A percentile compares a stretch with the other conserved stretches of the same genome.
These are phyloP conservation scores for Calonectria honghensis DNA, from an alignment of 2,329 filamentous ascomycete genomes.

Conservation along the genomic window DNA sequence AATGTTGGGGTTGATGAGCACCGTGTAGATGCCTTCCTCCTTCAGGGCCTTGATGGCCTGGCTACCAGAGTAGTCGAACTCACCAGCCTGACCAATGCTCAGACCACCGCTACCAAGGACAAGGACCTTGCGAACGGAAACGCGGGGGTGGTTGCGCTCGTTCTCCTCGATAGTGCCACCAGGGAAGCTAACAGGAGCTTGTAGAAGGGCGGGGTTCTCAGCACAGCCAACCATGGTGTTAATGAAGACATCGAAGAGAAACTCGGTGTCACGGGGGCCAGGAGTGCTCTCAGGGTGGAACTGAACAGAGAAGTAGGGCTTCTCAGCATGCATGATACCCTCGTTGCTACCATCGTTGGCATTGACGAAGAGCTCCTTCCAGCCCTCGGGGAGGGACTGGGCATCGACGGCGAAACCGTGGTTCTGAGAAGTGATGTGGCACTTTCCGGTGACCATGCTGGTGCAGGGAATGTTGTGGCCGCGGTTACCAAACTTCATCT, in stretches of 20 bases:
- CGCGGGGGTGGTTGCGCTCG: conserved; percentile 82
- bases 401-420: conserved; percentile 97
- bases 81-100: conserved; percentile 97
- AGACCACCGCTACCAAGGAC: conserved; percentile 96
- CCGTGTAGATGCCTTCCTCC: conserved; percentile 97
- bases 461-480: conserved; percentile 99
- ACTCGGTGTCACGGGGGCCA: conserved; percentile 96
- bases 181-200: conserved; percentile 87
- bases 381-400: conserved; percentile 82
- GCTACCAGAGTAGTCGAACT: conserved; percentile 98
- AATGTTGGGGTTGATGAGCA: conserved; percentile 99
- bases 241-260: conserved; percentile 97
- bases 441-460: conserved; percentile 94
- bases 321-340: conserved; percentile 90
- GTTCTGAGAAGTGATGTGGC: conserved; percentile 99
- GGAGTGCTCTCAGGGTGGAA: conserved; percentile 99
- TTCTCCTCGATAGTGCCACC: conserved; percentile 89
- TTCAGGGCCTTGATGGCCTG: conserved; percentile 99
- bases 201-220: conserved; percentile 79
- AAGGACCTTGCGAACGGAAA: conserved; percentile 94
- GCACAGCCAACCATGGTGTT: conserved; percentile 85
- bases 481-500: conserved; percentile 99
- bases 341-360: conserved; percentile 99
- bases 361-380: conserved; percentile 97
- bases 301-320: conserved; percentile 99